Base-by-base conservation (phyloP, 2,329 filamentous ascomycete genomes). In the Fusarium euwallaceae region DNA sequence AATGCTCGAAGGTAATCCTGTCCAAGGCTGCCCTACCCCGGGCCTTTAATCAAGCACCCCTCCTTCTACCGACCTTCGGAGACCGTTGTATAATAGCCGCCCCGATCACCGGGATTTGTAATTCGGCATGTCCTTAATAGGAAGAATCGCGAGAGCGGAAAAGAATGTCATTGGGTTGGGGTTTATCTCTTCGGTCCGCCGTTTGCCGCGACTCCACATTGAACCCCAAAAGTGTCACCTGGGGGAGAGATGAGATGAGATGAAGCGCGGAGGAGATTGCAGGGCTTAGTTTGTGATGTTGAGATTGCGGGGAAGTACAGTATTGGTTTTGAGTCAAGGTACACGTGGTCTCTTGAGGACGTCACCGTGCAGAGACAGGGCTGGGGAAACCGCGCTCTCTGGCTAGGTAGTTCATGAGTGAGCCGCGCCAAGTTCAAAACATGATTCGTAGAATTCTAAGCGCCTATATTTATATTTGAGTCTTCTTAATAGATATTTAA, bases 131-230 rank as follows among this genome's bases (percentile, higher is more conserved):
- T 56, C 67, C 74, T 61, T 45, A 63, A 63, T 32, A 56, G 59
- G 64, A 22, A 67, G 60, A 74, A 58, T 61, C 66, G 69, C 67
- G 43, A 62, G 36, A 51, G 76, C 75, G 76, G 75, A 74, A 74
- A 70, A 51, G 45, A 51, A 61, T 70, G 69, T 76, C 60, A 76
- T 77, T 76, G 75, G 75, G 67, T 53, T 73, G 45, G 45, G 29
- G 48, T 34, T 45, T 64, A 34, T 32, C 24, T 61, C 27, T 55
- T 75, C 76, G 76, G 76, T 78, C 76, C 76, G 76, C 76, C 68
- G 66, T 64, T 76, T 74, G 66, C 74, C 70, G 68, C 67, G 76
- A 73, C 74, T 78, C 76, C 76, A 78, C 76, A 71, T 45, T 8
- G 20, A 22, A 45, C 43, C 43, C 20, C 43, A 37, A 37, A 36